Evolutionary conservation across 192 early-diverging fungal species (phyloP).

Genomic region (Coemansia erecta): DNA sequence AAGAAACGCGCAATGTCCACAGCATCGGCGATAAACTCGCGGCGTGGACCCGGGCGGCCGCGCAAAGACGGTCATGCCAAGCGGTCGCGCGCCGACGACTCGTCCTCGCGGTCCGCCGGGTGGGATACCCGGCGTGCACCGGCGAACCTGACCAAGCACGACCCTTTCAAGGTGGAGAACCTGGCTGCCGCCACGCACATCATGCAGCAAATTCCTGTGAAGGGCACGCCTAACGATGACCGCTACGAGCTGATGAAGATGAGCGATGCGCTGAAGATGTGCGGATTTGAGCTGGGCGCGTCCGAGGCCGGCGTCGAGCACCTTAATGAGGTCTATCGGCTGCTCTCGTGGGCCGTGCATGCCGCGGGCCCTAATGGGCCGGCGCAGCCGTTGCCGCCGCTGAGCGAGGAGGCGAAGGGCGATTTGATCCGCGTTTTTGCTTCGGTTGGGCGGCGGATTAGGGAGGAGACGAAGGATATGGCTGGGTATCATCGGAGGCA

Average conservation of each 20-base stretch:
- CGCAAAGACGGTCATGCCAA: conserved; percentile 18
- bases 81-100: neutral
- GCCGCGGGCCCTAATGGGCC: conserved; percentile 14
- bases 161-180: conserved; percentile 27
- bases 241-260: conserved; percentile 47
- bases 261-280: conserved; percentile 49
- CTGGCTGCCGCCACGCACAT: conserved; percentile 15
- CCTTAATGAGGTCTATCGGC: conserved; percentile 27
- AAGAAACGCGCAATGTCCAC: neutral
- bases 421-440: conserved; percentile 36
- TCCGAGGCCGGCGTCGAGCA: conserved; percentile 9
- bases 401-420: conserved; percentile 22
- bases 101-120: conserved; percentile 10
- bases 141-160: conserved; percentile 40
- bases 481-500: conserved; percentile 42
- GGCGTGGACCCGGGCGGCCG: conserved; percentile 27
- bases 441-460: conserved; percentile 28
- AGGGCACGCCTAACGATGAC: conserved; percentile 20
- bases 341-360: conserved; percentile 43
- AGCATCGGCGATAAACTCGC: neutral
- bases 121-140: conserved; percentile 31
- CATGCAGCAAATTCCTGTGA: conserved; percentile 19
- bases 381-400: conserved; percentile 22
- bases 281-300: conserved; percentile 38
- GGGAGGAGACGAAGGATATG: conserved; percentile 47